Base-by-base conservation (phyloP, 179 eudicot genomes). In the Spinacia oleracea region DNA sequence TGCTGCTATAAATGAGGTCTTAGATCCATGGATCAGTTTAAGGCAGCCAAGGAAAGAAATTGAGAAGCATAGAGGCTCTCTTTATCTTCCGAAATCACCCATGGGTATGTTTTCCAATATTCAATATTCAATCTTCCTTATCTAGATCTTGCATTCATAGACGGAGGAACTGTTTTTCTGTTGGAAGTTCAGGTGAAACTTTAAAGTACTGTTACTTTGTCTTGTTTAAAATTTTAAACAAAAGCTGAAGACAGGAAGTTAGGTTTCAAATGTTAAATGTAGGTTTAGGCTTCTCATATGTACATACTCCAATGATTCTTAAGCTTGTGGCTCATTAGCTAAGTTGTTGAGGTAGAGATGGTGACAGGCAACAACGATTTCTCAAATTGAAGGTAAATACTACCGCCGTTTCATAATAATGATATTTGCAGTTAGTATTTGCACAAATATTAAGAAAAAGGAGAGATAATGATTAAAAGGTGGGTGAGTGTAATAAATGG, bases 11-110 rank as follows among this genome's bases (percentile, higher is more conserved):
- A 96, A 93, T 75, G 98, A 91, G 86, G 93, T 93, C 46, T 83
- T 96, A 74, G 98, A 96, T 84, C 98, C 98, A 56, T 96, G 98
- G 98, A 96, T 96, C 32, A 96, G 81, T 86, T 79, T 85, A 70
- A 87, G 89, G 79, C 98, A 91, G 76, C 97, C 97, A 34, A 96
- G 86, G 89, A 93, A 93, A 82, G 98, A 96, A 85, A 85, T 85
- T 56, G 98, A 93, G 62, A 95, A 90, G 83, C 88, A 87, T 53
- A 76, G 72, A 81, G 67, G 65, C 43, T 76, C 77, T 23, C 68
- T 74, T n/a, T 56, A 75, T 62, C 80, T 81, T 74, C 84, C 71
- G 53, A 87, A 81, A 81, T 85, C 89, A 76, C 89, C 89, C 81
- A 85, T 74, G 64, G 85, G 87, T 85, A 85, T 70, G 85, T 51